These are phyloP conservation scores for Phaeosphaeria sp. DNA, from an alignment of 2,329 filamentous ascomycete species.

Conservation along the genomic window DNA sequence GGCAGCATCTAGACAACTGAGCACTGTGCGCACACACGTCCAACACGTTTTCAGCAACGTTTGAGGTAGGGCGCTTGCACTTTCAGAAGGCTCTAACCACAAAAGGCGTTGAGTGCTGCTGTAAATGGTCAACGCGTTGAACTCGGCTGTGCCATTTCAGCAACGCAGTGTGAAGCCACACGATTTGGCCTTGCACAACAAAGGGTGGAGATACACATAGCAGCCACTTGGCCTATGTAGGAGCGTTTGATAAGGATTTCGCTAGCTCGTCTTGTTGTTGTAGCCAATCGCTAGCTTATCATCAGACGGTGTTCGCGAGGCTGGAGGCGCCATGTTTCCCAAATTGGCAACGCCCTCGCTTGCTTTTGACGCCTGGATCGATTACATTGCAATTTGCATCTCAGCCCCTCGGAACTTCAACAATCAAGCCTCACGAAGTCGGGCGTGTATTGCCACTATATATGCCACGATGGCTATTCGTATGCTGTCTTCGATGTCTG, in stretches of 20 bases:
- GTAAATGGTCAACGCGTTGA: background rate
- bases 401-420: background rate
- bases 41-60: background rate
- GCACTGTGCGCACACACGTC: background rate
- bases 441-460: background rate
- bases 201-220: constrained; percentile 1
- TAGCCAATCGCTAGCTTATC: constrained; percentile 1
- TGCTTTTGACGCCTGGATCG: background rate
- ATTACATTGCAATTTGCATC: background rate
- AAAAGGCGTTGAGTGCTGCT: background rate
- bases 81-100: background rate
- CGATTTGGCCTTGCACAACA: background rate
- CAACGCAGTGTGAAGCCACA: background rate
- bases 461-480: background rate
- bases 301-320: background rate
- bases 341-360: background rate
- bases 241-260: background rate
- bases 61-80: background rate
- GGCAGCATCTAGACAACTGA: background rate
- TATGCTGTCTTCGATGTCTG: background rate
- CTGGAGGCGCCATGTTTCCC: background rate
- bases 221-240: background rate
- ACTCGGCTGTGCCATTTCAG: constrained; percentile 1
- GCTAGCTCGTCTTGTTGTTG: background rate
- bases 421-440: background rate